phyloP scores from a whole-genome alignment of 257 asterid genomes.

The Solanum phureja region DNA sequence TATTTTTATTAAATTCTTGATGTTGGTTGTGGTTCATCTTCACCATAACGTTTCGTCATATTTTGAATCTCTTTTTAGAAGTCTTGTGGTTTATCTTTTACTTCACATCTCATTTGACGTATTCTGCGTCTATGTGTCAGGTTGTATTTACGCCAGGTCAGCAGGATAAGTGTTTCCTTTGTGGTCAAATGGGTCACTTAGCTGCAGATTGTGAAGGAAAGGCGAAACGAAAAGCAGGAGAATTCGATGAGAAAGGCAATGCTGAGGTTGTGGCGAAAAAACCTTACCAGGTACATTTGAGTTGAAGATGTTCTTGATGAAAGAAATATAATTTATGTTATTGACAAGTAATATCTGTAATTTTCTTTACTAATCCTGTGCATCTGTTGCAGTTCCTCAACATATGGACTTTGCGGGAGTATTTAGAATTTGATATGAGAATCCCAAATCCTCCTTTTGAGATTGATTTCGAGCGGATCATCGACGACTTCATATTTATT shows the following conservation, averaged over 20 bases:
- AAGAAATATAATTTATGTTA: neutral
- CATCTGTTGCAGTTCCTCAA: conserved; percentile 62
- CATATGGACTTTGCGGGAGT: conserved; percentile 95
- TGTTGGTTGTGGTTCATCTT: neutral
- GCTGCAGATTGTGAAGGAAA: conserved; percentile 92
- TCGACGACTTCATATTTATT: conserved; percentile 91
- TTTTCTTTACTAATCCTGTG: neutral
- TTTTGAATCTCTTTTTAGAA: neutral
- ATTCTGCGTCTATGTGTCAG: conserved; percentile 20
- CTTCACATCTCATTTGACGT: neutral
- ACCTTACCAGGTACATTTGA: conserved; percentile 68
- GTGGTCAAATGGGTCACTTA: conserved; percentile 96
- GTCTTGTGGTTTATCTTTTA: neutral
- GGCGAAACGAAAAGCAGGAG: conserved; percentile 93
- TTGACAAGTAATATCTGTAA: neutral
- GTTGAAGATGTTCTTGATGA: neutral
- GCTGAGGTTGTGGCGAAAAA: conserved; percentile 68
- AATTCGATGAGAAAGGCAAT: conserved; percentile 90
- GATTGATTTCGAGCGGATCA: conserved; percentile 72
- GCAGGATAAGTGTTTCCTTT: conserved; percentile 89
- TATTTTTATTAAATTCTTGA: neutral
- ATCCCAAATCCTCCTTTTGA: conserved; percentile 75
- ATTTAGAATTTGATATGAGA: conserved; percentile 85
- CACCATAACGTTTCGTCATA: neutral
- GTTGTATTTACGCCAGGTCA: conserved; percentile 93